Base-by-base conservation (phyloP, 768 basidiomycete genomes). In the Russula lepida region DNA sequence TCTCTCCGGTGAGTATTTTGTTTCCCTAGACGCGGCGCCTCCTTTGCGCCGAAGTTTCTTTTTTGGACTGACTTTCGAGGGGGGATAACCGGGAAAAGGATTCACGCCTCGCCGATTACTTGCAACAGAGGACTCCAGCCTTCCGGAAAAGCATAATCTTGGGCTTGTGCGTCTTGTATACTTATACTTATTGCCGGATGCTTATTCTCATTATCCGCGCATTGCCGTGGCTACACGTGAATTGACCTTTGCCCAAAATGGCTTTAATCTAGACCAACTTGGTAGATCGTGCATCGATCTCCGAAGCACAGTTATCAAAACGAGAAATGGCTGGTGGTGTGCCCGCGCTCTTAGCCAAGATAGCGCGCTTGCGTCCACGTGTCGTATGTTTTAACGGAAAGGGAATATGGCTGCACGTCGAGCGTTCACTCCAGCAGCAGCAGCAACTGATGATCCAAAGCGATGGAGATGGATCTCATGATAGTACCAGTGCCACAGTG, bases 301-400 rank as follows among this genome's bases (percentile, higher is more conserved):
- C 88, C 72, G 76, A 82, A 74, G 75, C 74, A 21, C 84, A 86
- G 56, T 75, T 88, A 0, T 80, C 82, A 0, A 64, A 57, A 15
- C 60, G 67, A 1, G 88, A 91, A 67, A 81, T 82, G 70, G 60
- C 68, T 1, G 74, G 71, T 13, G 76, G 80, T 5, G 86, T 89
- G 0, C 82, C 84, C 1, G 62, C 68, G 0, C 74, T 93, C 7
- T 75, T 92, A 0, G 65, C 66, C 23, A 93, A 92, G 69, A 73
- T 94, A 21, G 68, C 72, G 0, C 72, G 69, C 9, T 78, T 78
- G 64, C 78, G 78, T 12, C 92, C 92, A 0, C 75, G 76, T 4
- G 74, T 93, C 6, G 78, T 91, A 0, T 91, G 89, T 68, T 88
- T 93, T 67, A 84, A 92, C 1, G 92, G 92, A 1, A 76, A 89